A percentile compares a stretch with the other conserved stretches of the same genome.
Conservation (phyloP, 2,329 filamentous ascomycete species). For the Colletotrichum plurivorum region DNA sequence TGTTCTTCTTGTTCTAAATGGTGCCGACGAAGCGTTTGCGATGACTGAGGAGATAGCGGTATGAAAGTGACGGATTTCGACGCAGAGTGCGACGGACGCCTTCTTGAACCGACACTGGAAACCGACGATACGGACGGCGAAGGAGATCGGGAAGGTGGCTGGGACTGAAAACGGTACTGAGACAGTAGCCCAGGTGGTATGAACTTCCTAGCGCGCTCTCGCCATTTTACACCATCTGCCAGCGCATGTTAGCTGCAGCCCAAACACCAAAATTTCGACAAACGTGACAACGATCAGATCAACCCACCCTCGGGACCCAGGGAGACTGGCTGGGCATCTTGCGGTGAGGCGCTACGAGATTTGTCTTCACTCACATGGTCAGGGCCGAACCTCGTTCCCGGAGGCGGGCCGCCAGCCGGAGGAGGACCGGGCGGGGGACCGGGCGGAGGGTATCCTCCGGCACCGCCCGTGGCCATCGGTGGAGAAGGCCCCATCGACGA, state of each 20-base stretch:
- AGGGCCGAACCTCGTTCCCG: slow-evolving; percentile 50
- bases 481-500: slow-evolving; percentile 50
- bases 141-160: slow-evolving; percentile 25
- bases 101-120: slow-evolving; percentile 17
- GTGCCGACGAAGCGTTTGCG: slow-evolving; percentile 60
- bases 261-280: neutral
- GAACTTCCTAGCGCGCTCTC: slow-evolving; percentile 30
- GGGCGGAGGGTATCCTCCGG: slow-evolving; percentile 47
- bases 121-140: slow-evolving; percentile 35
- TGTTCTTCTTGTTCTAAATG: slow-evolving; percentile 51
- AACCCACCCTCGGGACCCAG: slow-evolving; percentile 42
- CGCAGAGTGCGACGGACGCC: slow-evolving; percentile 36
- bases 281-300: slow-evolving; percentile 41
- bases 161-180: slow-evolving; percentile 22
- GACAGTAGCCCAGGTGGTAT: slow-evolving; percentile 20
- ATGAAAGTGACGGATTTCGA: slow-evolving; percentile 62
- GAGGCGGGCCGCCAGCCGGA: slow-evolving; percentile 35
- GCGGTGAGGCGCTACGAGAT: slow-evolving; percentile 40
- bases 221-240: slow-evolving; percentile 50
- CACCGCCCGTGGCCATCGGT: slow-evolving; percentile 42
- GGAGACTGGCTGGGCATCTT: slow-evolving; percentile 38
- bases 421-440: slow-evolving; percentile 43
- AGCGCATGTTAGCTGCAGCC: slow-evolving; percentile 5
- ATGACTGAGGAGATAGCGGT: slow-evolving; percentile 65
- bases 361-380: slow-evolving; percentile 60